Base-by-base conservation (phyloP, 2,329 filamentous ascomycete genomes). In the Fusarium keratoplasticum region DNA sequence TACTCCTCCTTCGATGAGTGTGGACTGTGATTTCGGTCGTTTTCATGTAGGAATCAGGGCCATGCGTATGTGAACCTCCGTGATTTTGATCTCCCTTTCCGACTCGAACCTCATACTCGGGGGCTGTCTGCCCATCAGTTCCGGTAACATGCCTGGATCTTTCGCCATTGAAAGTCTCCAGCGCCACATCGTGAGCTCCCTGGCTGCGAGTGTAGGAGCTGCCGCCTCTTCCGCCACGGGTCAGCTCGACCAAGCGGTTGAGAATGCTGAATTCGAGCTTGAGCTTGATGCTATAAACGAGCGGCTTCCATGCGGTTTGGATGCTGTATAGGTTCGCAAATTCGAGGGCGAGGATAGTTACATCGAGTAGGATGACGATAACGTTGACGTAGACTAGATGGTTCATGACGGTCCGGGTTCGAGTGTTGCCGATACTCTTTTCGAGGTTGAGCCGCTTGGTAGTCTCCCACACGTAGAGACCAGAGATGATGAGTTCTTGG, bases 401-500 rank as follows among this genome's bases (percentile, higher is more conserved):
- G 55, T 82, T 76, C 25, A 78, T 57, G 5, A 80, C 69, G 7
- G 55, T 61, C 1, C 70, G 71, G 0, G 73, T 73, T 18, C 27
- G 29, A 31, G 29, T 33, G 8, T 22, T 36, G 7, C 29, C 52
- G n/a, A 33, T 35, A 2, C 29, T 55, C 13, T 31, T 33, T 6
- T 31, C 33, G 7, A 35, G 13, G 3, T 33, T 31, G 2, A 55
- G 29, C 13, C 29, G 33, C 8, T 83, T 84, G 50, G 85, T 79
- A 0, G 88, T 88, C 61, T 89, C 87, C 79, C 82, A 83, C 50
- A 90, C 88, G 72, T 89, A 90, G 3, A 89, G 75, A 0, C 83
- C 83, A 0, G 88, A 89, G 40, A 90, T 84, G 61, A 88, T 83
- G 50, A 87, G 81, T 69, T 90, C 88, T 76, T 90, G 88, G 1